Percentiles rank a stretch among this genome's conserved stretches.
Conservation (phyloP, 208 protist species). For the Wallacemonas collosoma region DNA sequence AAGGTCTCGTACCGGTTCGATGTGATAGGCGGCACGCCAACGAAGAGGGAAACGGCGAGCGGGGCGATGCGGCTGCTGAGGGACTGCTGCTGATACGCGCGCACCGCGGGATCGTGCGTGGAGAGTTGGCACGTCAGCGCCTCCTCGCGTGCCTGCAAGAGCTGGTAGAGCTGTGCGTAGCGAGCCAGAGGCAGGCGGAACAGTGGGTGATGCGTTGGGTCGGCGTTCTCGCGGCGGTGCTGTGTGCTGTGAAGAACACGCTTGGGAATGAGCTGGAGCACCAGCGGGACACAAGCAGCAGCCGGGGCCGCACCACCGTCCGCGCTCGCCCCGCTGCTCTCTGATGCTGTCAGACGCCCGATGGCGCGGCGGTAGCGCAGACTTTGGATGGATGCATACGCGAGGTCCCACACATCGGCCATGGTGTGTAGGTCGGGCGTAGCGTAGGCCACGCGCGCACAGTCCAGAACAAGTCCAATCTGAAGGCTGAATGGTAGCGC, state of each 20-base stretch:
- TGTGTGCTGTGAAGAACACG: conserved; percentile 71
- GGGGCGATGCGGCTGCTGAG: conserved; percentile 22
- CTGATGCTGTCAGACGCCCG: conserved; percentile 27
- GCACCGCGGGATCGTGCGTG: conserved; percentile 7
- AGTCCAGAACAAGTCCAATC: conserved; percentile 82
- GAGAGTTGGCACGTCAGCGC: conserved; percentile 24
- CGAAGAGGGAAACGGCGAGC: conserved; percentile 42
- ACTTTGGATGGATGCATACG: conserved; percentile 56
- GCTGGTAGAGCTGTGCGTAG: conserved; percentile 75
- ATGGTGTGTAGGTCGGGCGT: conserved; percentile 44
- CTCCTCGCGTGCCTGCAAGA: conserved; percentile 72
- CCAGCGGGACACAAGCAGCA: conserved; percentile 32
- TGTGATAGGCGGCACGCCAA: conserved; percentile 48
- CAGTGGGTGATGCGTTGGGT: conserved; percentile 66
- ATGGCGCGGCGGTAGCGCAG: conserved; percentile 66
- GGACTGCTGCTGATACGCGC: not conserved
- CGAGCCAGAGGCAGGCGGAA: conserved; percentile 68
- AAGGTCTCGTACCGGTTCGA: conserved; percentile 72
- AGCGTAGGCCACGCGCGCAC: conserved; percentile 55
- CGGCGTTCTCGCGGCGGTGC: conserved; percentile 66
- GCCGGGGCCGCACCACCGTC: not conserved
- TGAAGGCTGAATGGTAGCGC: conserved; percentile 58
- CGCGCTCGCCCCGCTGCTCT: not conserved
- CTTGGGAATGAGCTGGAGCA: conserved; percentile 86
- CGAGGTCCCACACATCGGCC: conserved; percentile 46